Conservation (phyloP, 2,329 filamentous ascomycete species). For the Fusarium goolgardi region DNA sequence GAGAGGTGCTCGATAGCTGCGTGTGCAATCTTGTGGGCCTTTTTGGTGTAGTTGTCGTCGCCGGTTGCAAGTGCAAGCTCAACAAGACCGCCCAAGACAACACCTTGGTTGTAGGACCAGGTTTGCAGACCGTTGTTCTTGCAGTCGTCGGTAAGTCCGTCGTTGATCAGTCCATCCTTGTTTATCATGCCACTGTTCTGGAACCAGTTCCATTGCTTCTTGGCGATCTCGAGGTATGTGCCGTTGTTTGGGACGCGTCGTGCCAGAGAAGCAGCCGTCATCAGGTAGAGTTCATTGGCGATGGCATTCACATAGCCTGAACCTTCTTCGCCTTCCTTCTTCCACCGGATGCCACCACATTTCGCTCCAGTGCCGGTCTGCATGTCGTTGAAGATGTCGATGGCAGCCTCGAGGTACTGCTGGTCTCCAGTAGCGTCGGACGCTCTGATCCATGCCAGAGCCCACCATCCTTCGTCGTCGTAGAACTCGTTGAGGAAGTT, state of each 20-base stretch:
- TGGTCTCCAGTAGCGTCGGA: constrained; percentile 65
- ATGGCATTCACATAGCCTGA: constrained; percentile 63
- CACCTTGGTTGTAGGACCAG: constrained; percentile 70
- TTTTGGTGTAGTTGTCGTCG: constrained; percentile 55
- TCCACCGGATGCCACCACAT: constrained; percentile 68
- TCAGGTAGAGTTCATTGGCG: constrained; percentile 68
- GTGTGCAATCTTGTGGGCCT: constrained; percentile 62
- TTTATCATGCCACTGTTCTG: constrained; percentile 64
- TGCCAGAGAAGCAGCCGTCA: constrained; percentile 64
- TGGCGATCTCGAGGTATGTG: constrained; percentile 61
- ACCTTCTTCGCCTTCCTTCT: constrained; percentile 57
- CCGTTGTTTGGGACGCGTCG: constrained; percentile 57
- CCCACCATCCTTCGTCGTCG: constrained; percentile 75
- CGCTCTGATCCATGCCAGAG: constrained; percentile 66
- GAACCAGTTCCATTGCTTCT: constrained; percentile 66
- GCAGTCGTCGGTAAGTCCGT: constrained; percentile 62
- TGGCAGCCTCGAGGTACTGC: constrained; percentile 65
- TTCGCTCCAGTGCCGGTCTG: constrained; percentile 59
- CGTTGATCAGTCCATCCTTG: constrained; percentile 62
- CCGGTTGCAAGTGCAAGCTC: constrained; percentile 61
- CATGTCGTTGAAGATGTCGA: constrained; percentile 68
- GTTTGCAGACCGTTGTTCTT: constrained; percentile 63
- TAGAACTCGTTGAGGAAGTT: constrained; percentile 66
- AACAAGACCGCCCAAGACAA: constrained; percentile 65
- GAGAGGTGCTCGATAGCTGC: constrained; percentile 62